These are phyloP conservation scores for Rubia peregrina DNA, from an alignment of 305 asterid species.

Conservation along the genomic window DNA sequence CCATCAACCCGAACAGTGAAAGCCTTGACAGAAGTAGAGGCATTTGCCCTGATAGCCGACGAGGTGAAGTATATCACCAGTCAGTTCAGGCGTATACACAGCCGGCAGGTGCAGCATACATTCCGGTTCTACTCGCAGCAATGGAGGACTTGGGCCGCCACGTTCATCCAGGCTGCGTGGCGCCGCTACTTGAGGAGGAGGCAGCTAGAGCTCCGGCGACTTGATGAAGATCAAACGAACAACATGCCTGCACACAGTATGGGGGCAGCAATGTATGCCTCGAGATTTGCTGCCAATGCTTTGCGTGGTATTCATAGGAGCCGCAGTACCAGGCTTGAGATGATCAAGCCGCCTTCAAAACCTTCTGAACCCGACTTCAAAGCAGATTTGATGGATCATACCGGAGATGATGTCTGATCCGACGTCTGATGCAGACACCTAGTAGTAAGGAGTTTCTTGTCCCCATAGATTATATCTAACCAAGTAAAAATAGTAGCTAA, in stretches of 20 bases:
- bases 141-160: constrained; percentile 99
- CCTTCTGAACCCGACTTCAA: constrained; percentile 60
- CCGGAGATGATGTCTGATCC: constrained; percentile 44
- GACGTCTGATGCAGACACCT: constrained; percentile 13
- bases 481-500: too few relatives aligned
- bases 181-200: constrained; percentile 62
- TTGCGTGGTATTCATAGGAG: constrained; percentile 49
- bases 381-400: constrained; percentile 33
- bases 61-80: constrained; percentile 79
- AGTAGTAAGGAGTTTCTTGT: not conserved
- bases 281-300: constrained; percentile 70
- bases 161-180: constrained; percentile 91
- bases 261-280: constrained; percentile 55
- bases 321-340: constrained; percentile 25
- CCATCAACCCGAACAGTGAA: constrained; percentile 90
- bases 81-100: constrained; percentile 82
- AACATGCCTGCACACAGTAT: constrained; percentile 26
- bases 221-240: constrained; percentile 30
- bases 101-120: constrained; percentile 91
- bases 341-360: constrained; percentile 33
- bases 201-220: constrained; percentile 38
- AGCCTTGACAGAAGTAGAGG: constrained; percentile 92
- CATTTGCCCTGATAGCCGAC: constrained; percentile 86
- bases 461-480: not conserved
- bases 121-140: constrained; percentile 92